phyloP scores from a whole-genome alignment of 257 asterid genomes.

The Agastache rugosa region DNA sequence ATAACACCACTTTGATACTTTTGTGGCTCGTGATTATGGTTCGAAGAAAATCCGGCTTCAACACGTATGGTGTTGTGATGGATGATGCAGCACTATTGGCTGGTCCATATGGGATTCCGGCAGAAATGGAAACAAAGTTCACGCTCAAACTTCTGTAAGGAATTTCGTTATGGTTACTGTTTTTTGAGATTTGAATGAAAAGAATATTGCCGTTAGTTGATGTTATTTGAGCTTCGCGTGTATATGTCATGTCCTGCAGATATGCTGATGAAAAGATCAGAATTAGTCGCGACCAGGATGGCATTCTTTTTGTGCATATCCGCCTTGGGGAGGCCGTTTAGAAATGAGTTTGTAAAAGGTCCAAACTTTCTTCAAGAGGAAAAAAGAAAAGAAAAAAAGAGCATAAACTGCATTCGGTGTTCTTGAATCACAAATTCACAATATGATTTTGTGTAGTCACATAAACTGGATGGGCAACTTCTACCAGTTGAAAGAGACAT shows the following conservation, averaged over 20 bases:
- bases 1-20: constrained; percentile 1
- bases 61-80: constrained; percentile 66
- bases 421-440: no score
- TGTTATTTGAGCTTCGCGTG: background rate
- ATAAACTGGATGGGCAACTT: background rate
- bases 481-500: no score
- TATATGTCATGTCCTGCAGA: constrained; percentile 43
- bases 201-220: background rate
- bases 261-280: constrained; percentile 82
- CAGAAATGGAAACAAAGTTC: constrained; percentile 77
- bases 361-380: background rate
- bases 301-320: constrained; percentile 72
- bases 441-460: no score
- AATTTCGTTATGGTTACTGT: background rate
- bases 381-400: background rate
- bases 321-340: constrained; percentile 45
- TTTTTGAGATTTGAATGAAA: background rate
- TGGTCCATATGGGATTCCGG: constrained; percentile 83
- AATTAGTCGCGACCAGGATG: constrained; percentile 71
- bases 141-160: constrained; percentile 72
- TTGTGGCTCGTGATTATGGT: background rate
- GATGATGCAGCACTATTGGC: constrained; percentile 94
- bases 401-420: background rate
- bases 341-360: constrained; percentile 10
- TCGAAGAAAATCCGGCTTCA: constrained; percentile 65